phyloP scores from a whole-genome alignment of 2,329 filamentous ascomycete species.

The Trichoderma pleuroti region DNA sequence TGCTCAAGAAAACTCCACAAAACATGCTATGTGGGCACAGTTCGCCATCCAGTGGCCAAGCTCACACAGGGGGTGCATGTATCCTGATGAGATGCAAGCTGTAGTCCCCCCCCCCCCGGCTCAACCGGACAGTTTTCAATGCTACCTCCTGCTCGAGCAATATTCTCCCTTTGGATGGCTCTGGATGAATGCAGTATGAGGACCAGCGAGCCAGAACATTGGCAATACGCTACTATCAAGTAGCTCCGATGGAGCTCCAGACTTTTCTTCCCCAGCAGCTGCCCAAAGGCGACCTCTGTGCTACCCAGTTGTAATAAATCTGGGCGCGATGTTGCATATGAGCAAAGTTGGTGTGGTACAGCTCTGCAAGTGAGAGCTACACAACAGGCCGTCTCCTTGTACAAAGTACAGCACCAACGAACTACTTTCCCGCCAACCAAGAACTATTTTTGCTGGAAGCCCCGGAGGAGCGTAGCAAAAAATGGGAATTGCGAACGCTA shows the following conservation, averaged over 20 bases:
- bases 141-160: not conserved
- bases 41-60: not conserved
- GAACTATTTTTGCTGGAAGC: not conserved
- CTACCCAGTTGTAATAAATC: not conserved
- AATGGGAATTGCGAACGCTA: not conserved
- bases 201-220: not conserved
- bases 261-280: not conserved
- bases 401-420: not conserved
- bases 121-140: not conserved
- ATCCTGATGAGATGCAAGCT: not conserved
- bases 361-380: not conserved
- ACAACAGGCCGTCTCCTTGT: not conserved
- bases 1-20: conserved; percentile 36
- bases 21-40: conserved; percentile 43
- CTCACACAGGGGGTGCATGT: not conserved
- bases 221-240: not conserved
- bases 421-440: not conserved
- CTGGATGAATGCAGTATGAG: not conserved
- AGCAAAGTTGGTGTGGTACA: not conserved
- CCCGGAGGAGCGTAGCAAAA: not conserved
- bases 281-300: not conserved
- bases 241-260: not conserved
- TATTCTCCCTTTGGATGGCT: not conserved
- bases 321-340: not conserved
- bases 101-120: too few relatives aligned